Evolutionary conservation across 495 filamentous ascomycete species (phyloP), one percentile per base, ranked within the genome.

Genomic region (Pseudotulostoma volvatum): DNA sequence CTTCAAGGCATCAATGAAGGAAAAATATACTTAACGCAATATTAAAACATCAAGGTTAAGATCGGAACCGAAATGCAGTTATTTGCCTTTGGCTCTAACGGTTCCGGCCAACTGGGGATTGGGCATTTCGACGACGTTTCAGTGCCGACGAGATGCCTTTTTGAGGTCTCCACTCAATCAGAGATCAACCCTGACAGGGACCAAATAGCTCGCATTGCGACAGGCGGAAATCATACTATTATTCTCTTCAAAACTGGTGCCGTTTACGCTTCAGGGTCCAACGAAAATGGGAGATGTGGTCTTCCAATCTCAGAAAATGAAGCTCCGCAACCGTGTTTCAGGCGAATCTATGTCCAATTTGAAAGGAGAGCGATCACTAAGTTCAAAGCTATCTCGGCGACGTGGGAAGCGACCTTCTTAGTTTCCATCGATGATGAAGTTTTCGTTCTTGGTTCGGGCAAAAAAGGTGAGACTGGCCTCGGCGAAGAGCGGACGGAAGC

Each of bases 21-120:
- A n/a, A n/a, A n/a, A n/a, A n/a, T n/a, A n/a, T n/a, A n/a, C n/a
- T n/a, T n/a, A n/a, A n/a, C n/a, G n/a, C n/a, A n/a, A n/a, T n/a
- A n/a, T n/a, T n/a, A n/a, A n/a, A n/a, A n/a, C n/a, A n/a, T n/a
- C n/a, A n/a, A n/a, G n/a, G n/a, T n/a, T n/a, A n/a, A n/a, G n/a
- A n/a, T n/a, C n/a, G n/a, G n/a, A n/a, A n/a, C n/a, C n/a, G n/a
- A n/a, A n/a, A 62, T 66, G 60, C 59, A 51, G 34, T 62, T 94
- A 32, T 84, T 76, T 51, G 76, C 85, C n/a, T 74, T 94, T 45
- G 90, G 90, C 23, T 95, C 88, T 19, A 97, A 95, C 55, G 77
- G 81, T 28, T 81, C 76, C 4, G 83, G 84, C 37, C 90, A 97
- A 52, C 70, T 97, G 25, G 84, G 80, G 25, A 66, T 95, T 34